phyloP scores from a whole-genome alignment of 108 stramenopile species.

The Stephanodiscus minutulus region DNA sequence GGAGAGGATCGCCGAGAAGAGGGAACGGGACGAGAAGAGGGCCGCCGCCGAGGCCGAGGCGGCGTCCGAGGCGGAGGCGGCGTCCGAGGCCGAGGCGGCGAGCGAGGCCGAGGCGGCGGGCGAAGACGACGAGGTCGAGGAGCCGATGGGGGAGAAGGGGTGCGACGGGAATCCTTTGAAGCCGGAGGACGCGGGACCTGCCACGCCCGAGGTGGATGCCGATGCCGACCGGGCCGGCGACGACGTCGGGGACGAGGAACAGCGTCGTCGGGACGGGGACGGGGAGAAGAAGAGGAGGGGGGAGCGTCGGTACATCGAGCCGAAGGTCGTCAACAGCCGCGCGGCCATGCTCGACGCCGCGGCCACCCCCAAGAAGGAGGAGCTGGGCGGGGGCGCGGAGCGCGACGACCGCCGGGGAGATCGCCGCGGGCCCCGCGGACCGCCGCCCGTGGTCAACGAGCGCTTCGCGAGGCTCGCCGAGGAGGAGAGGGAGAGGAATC shows the following conservation, averaged over 20 bases:
- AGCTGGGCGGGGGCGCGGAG: background rate
- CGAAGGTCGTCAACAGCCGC: slow-evolving; percentile 70
- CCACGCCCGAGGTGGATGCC: slow-evolving; percentile 17
- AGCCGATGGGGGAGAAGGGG: slow-evolving; percentile 12
- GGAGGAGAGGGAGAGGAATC: slow-evolving; percentile 60
- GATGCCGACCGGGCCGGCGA: slow-evolving; percentile 23
- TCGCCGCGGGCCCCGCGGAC: slow-evolving; percentile 45
- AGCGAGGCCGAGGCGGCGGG: slow-evolving; percentile 10
- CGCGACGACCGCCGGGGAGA: slow-evolving; percentile 22
- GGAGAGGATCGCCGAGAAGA: background rate
- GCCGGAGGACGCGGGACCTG: slow-evolving; percentile 12
- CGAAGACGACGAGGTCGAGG: slow-evolving; percentile 6
- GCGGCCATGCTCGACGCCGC: slow-evolving; percentile 68
- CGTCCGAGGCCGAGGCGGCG: slow-evolving; percentile 1
- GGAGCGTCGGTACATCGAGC: slow-evolving; percentile 44
- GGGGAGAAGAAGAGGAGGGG: slow-evolving; percentile 12
- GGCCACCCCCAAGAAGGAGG: slow-evolving; percentile 51
- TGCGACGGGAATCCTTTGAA: slow-evolving; percentile 28
- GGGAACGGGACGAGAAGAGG: background rate
- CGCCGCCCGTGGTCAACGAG: slow-evolving; percentile 70
- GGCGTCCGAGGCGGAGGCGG: background rate
- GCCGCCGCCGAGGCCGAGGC: background rate
- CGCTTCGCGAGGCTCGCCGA: slow-evolving; percentile 71
- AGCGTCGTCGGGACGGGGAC: slow-evolving; percentile 9
- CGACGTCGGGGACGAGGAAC: slow-evolving; percentile 12